phyloP scores from a whole-genome alignment of 2,329 filamentous ascomycete genomes.

The Sphaerostilbella broomeana region DNA sequence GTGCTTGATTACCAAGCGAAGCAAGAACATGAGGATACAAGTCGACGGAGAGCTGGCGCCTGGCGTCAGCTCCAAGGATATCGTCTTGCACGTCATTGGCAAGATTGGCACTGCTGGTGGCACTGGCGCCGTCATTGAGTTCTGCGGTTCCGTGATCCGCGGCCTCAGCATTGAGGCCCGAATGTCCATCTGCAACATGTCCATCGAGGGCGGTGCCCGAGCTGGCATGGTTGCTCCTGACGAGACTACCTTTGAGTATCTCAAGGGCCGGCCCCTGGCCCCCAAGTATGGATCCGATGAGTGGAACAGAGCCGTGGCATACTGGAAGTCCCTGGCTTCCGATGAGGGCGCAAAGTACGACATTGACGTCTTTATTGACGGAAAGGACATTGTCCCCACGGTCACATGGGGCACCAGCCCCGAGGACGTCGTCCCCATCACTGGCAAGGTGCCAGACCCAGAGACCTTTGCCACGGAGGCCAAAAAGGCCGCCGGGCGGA shows the following conservation, averaged over 20 bases:
- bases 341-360: constrained; percentile 89
- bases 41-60: constrained; percentile 85
- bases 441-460: constrained; percentile 80
- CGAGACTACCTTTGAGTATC: constrained; percentile 88
- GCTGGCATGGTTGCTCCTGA: constrained; percentile 97
- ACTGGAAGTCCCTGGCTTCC: constrained; percentile 82
- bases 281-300: constrained; percentile 77
- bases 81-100: constrained; percentile 88
- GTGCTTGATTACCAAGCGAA: constrained; percentile 86
- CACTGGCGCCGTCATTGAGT: constrained; percentile 92
- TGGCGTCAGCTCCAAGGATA: constrained; percentile 93
- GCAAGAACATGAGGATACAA: constrained; percentile 98
- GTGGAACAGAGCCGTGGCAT: constrained; percentile 81
- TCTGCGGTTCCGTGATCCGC: constrained; percentile 90
- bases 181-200: constrained; percentile 99
- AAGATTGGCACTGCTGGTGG: constrained; percentile 92
- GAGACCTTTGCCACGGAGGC: constrained; percentile 74
- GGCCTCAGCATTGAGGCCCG: constrained; percentile 88
- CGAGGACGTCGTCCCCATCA: constrained; percentile 94
- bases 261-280: constrained; percentile 83
- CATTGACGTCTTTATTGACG: constrained; percentile 80
- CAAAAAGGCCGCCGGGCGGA: constrained; percentile 72
- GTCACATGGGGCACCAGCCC: constrained; percentile 96
- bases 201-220: constrained; percentile 90
- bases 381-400: constrained; percentile 87